A percentile compares a stretch with the other conserved stretches of the same genome.
Evolutionary conservation across 140 eudicot species (phyloP).

Genomic region (Bidens hawaiensis): DNA sequence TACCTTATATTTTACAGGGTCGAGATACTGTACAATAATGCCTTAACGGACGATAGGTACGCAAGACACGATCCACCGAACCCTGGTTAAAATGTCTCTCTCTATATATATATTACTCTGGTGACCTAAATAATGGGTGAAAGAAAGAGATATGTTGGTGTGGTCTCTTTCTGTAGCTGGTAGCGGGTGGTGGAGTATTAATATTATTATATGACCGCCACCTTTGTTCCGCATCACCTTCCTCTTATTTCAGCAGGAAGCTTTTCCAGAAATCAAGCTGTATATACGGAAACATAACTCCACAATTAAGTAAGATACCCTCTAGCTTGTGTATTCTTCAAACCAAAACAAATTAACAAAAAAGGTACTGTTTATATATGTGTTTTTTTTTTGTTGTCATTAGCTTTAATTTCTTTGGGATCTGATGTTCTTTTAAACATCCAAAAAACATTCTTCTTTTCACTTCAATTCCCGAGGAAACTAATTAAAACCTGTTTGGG

Average conservation of each 20-base stretch:
- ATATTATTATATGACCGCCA: slow-evolving; percentile 30
- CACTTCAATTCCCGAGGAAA: slow-evolving; percentile 60
- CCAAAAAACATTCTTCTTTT: slow-evolving; percentile 30
- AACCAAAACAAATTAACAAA: not conserved
- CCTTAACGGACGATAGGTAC: no score
- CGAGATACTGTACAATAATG: no score
- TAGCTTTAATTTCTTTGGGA: slow-evolving; percentile 34
- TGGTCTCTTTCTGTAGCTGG: slow-evolving; percentile 63
- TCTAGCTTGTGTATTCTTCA: not conserved
- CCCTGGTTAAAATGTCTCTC: no score
- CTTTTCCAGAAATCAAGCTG: slow-evolving; percentile 63
- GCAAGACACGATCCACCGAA: no score
- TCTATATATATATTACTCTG: not conserved
- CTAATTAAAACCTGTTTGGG: slow-evolving; percentile 21
- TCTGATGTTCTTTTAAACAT: slow-evolving; percentile 35
- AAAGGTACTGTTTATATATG: not conserved
- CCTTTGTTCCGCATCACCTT: slow-evolving; percentile 41
- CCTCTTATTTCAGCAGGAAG: slow-evolving; percentile 24
- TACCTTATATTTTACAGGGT: no score
- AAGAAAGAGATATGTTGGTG: slow-evolving; percentile 12
- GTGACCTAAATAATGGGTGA: slow-evolving; percentile 21
- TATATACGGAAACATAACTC: slow-evolving; percentile 4
- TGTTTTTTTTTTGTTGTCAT: slow-evolving; percentile 18
- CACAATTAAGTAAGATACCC: slow-evolving; percentile 26
- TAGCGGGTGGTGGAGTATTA: slow-evolving; percentile 34